Evolutionary conservation across 2,329 filamentous ascomycete genomes (phyloP).

Genomic region (Fusarium denticulatum): DNA sequence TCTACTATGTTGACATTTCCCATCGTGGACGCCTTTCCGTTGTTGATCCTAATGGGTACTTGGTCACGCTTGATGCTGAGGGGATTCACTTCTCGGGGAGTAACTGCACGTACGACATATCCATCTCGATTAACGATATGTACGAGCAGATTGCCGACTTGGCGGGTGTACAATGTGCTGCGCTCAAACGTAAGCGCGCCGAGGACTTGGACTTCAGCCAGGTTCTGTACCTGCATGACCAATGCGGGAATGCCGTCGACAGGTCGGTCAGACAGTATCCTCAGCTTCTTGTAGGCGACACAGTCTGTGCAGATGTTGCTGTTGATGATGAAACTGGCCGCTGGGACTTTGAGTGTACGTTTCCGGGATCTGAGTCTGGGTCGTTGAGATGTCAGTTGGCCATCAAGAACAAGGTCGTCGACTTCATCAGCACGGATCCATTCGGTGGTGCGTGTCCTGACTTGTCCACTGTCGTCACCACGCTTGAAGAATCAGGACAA

Average conservation of each 20-base stretch:
- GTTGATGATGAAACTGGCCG: conserved; percentile 43
- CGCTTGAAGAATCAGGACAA: conserved; percentile 41
- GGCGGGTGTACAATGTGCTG: conserved; percentile 47
- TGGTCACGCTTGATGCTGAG: conserved; percentile 46
- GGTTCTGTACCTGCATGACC: conserved; percentile 47
- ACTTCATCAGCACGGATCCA: conserved; percentile 49
- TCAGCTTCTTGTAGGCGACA: conserved; percentile 46
- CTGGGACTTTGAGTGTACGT: conserved; percentile 51
- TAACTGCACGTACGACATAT: conserved; percentile 48
- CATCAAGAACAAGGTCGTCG: conserved; percentile 46
- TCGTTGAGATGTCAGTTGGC: conserved; percentile 46
- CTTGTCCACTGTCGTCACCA: conserved; percentile 49
- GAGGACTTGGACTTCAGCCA: conserved; percentile 47
- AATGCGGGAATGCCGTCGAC: conserved; percentile 47
- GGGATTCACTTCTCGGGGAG: conserved; percentile 50
- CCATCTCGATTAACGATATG: conserved; percentile 47
- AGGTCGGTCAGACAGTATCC: conserved; percentile 43
- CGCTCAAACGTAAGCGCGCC: conserved; percentile 35
- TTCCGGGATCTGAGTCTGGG: conserved; percentile 46
- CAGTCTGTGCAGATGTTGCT: conserved; percentile 44
- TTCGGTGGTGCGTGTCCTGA: conserved; percentile 51
- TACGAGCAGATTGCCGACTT: conserved; percentile 48
- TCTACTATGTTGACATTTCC: conserved; percentile 49
- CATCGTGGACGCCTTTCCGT: conserved; percentile 46
- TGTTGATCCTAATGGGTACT: conserved; percentile 45